Conservation (phyloP, 73 alveolate genomes). For the Tetrahymena elliotti region DNA sequence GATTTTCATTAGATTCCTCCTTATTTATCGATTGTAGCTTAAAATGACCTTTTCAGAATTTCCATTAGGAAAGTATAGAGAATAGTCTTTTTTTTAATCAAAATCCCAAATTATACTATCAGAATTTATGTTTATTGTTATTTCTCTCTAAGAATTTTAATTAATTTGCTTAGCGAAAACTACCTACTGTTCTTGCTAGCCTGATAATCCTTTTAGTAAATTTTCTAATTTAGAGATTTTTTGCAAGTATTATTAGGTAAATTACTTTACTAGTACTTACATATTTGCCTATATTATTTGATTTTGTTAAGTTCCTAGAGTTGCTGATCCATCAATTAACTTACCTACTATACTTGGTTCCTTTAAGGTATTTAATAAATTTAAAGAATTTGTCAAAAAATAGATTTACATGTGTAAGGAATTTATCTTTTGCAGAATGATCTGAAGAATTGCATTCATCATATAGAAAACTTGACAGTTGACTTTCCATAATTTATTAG, state of each 20-base stretch:
- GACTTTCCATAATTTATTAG: not conserved
- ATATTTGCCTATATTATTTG: not conserved
- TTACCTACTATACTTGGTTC: not conserved
- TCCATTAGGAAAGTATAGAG: not conserved
- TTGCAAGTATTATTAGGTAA: not conserved
- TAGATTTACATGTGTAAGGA: not conserved
- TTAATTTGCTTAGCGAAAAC: not conserved
- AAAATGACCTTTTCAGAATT: not conserved
- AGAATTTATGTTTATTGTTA: not conserved
- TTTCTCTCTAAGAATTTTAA: not conserved
- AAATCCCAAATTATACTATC: not conserved
- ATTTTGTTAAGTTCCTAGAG: not conserved
- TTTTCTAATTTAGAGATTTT: not conserved
- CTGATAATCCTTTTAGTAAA: not conserved
- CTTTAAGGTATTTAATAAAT: not conserved
- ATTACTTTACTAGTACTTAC: no score
- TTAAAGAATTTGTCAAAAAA: no score
- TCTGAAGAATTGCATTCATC: not conserved
- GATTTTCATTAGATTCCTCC: not conserved
- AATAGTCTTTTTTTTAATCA: not conserved
- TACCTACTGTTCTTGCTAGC: not conserved
- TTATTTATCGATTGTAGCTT: not conserved
- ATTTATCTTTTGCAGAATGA: not conserved
- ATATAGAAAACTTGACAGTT: not conserved
- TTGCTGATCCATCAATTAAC: not conserved